Conservation (phyloP, 2,329 filamentous ascomycete genomes). For the Ophiobolus disseminans region DNA sequence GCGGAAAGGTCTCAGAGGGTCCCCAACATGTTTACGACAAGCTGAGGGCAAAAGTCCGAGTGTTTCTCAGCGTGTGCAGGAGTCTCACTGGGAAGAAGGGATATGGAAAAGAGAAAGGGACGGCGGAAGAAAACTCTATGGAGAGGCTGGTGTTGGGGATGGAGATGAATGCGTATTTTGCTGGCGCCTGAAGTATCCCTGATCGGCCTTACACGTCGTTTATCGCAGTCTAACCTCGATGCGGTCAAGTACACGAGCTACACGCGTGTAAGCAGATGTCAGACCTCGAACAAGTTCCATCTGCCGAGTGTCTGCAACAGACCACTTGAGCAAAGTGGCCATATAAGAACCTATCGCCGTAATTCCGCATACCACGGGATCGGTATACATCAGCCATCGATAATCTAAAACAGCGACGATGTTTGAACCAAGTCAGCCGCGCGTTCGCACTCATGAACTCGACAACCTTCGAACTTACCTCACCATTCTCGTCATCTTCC, state of each 20-base stretch:
- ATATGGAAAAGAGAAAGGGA: constrained; percentile 47
- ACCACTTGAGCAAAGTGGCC: too few species aligned
- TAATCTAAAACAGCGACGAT: too few species aligned
- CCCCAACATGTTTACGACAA: constrained; percentile 64
- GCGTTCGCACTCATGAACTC: constrained; percentile 17
- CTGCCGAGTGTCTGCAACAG: too few species aligned
- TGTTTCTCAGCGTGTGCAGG: constrained; percentile 76
- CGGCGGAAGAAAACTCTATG: constrained; percentile 65
- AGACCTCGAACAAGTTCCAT: too few species aligned
- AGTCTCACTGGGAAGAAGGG: constrained; percentile 69
- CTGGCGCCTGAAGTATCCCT: constrained; percentile 9
- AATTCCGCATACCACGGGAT: too few species aligned
- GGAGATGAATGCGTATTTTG: constrained; percentile 74
- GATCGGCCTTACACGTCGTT: too few species aligned
- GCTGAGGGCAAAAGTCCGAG: constrained; percentile 74
- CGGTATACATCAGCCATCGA: too few species aligned
- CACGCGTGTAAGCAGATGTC: constrained; percentile 1
- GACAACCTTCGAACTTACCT: constrained; percentile 30
- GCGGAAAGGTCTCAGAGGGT: constrained; percentile 29
- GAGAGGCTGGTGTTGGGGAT: constrained; percentile 72
- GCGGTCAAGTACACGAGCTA: background rate
- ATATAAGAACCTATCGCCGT: too few species aligned
- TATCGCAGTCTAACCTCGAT: background rate
- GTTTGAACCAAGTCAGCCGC: too few species aligned
- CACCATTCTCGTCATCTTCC: constrained; percentile 26